Percentiles rank a stretch among this genome's conserved stretches.
Evolutionary conservation across 352 stramenopile species (phyloP).

Genomic region (Pilasporangium apinafurcum): DNA sequence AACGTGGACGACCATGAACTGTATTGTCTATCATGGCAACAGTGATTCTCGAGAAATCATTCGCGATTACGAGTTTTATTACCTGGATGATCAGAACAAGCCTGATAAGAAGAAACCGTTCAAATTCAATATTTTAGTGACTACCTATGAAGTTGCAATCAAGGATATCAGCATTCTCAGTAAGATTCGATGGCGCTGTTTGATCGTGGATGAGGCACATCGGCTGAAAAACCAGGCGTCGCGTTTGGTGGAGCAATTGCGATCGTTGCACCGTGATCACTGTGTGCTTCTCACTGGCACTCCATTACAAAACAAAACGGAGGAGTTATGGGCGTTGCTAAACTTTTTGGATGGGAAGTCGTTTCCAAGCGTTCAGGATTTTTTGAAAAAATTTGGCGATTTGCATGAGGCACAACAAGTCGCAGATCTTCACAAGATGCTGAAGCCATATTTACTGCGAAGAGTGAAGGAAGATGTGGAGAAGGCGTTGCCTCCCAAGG

Average conservation of each 20-base stretch:
- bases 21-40: conserved; percentile 98
- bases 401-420: conserved; percentile 85
- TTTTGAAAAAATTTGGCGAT: conserved; percentile 91
- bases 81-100: conserved; percentile 51
- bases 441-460: conserved; percentile 86
- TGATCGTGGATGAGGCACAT: conserved; percentile 88
- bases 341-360: conserved; percentile 96
- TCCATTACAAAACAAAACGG: conserved; percentile 96
- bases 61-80: conserved; percentile 95
- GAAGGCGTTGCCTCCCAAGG: conserved; percentile 83
- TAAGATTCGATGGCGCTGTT: conserved; percentile 91
- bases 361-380: conserved; percentile 92
- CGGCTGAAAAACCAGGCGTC: conserved; percentile 86
- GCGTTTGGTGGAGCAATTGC: conserved; percentile 81
- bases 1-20: conserved; percentile 98
- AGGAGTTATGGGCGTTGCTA: conserved; percentile 99
- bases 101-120: conserved; percentile 81
- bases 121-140: conserved; percentile 88
- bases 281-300: conserved; percentile 85
- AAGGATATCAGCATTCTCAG: conserved; percentile 90
- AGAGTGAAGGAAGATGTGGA: conserved; percentile 89
- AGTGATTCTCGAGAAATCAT: conserved; percentile 91
- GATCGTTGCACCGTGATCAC: conserved; percentile 70
- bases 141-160: conserved; percentile 89
- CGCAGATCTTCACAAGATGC: conserved; percentile 85